Evolutionary conservation across 2,329 filamentous ascomycete species (phyloP).

Genomic region (Apiospora marii): DNA sequence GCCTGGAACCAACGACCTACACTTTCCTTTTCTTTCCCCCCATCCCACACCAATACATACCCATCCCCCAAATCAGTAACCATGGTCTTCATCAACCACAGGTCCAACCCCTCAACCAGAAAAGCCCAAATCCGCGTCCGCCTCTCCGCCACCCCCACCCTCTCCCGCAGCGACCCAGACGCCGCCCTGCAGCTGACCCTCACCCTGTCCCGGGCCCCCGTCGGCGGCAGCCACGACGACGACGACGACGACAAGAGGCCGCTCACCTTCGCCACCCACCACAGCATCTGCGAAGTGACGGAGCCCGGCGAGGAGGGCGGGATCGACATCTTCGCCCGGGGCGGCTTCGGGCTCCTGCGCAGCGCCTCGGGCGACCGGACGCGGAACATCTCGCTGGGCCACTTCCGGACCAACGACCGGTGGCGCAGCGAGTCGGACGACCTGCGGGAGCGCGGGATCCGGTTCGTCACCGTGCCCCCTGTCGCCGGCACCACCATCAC

Average conservation of each 20-base stretch:
- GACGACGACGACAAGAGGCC: constrained; percentile 15
- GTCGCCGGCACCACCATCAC: neutral
- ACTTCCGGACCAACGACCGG: constrained; percentile 22
- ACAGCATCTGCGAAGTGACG: constrained; percentile 23
- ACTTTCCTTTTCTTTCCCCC: no score
- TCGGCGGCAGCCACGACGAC: neutral
- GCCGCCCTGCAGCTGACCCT: constrained; percentile 27
- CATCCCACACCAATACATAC: no score
- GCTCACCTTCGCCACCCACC: constrained; percentile 27
- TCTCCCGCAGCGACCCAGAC: constrained; percentile 28
- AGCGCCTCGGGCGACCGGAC: constrained; percentile 9
- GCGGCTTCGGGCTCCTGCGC: constrained; percentile 26
- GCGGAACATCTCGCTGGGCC: constrained; percentile 25
- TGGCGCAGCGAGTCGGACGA: constrained; percentile 25
- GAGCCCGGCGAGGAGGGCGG: constrained; percentile 24
- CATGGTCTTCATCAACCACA: constrained; percentile 3
- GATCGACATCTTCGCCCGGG: constrained; percentile 27
- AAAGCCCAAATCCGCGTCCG: constrained; percentile 5
- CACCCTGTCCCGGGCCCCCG: constrained; percentile 14
- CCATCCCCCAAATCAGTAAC: no score
- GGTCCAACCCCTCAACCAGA: neutral
- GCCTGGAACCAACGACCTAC: no score
- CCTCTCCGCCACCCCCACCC: constrained; percentile 11
- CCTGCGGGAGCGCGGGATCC: constrained; percentile 27
- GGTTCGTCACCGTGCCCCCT: constrained; percentile 29